Evolutionary conservation across 345 rosid genomes (phyloP).

Genomic region (Arabidopsis suecica): DNA sequence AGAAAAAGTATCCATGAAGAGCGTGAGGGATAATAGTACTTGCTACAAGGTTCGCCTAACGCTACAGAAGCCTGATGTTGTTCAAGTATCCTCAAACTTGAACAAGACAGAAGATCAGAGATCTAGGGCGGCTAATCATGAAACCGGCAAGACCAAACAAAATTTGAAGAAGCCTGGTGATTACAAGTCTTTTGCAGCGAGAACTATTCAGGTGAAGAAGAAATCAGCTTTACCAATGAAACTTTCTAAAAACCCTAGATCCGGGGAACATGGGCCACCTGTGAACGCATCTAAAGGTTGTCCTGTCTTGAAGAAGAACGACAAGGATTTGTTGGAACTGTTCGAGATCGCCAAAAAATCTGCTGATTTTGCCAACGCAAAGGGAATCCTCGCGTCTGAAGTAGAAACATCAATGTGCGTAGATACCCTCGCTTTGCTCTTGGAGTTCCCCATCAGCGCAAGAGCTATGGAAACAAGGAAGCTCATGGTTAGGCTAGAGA

Average conservation of each 20-base stretch:
- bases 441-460: not conserved
- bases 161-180: too few relatives aligned
- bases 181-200: too few relatives aligned
- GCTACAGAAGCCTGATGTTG: too few relatives aligned
- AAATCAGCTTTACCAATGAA: not conserved
- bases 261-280: too few relatives aligned
- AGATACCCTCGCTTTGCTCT: slow-evolving; percentile 14
- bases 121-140: too few relatives aligned
- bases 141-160: too few relatives aligned
- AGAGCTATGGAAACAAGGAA: not conserved
- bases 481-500: slow-evolving; percentile 5
- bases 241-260: not conserved
- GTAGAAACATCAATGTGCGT: not conserved
- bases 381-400: not conserved
- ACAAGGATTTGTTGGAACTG: not conserved
- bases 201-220: not conserved
- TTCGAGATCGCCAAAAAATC: slow-evolving; percentile 18
- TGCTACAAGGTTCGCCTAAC: too few relatives aligned
- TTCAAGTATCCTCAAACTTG: too few relatives aligned
- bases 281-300: not conserved
- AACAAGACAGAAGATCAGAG: too few relatives aligned
- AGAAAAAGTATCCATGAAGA: too few relatives aligned
- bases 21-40: too few relatives aligned
- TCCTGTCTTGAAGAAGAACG: not conserved
- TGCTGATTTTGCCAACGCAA: slow-evolving; percentile 1